These are phyloP conservation scores for Stephanodiscus minutulus DNA, from an alignment of 108 stramenopile genomes.

Conservation along the genomic window DNA sequence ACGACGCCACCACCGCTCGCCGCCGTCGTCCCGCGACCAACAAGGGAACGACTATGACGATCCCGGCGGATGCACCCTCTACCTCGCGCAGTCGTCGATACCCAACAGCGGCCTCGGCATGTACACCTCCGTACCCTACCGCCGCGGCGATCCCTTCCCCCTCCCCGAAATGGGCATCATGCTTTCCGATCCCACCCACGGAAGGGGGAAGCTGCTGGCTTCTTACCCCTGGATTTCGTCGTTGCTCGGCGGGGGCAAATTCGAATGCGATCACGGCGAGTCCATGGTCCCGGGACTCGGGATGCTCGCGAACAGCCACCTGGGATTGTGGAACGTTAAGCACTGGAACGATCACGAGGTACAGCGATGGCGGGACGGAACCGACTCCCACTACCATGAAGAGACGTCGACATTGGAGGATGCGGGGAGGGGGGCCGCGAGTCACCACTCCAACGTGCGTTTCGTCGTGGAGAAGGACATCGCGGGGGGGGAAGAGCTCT, in stretches of 20 bases:
- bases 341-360: slow-evolving; percentile 6
- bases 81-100: slow-evolving; percentile 71
- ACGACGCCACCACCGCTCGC: neutral
- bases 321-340: slow-evolving; percentile 48
- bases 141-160: neutral
- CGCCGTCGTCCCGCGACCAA: neutral
- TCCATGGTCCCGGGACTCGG: slow-evolving; percentile 54
- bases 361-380: slow-evolving; percentile 10
- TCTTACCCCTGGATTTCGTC: slow-evolving; percentile 26
- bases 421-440: slow-evolving; percentile 64
- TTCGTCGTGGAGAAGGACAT: slow-evolving; percentile 38
- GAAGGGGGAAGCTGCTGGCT: neutral
- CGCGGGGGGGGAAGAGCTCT: slow-evolving; percentile 70
- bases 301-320: slow-evolving; percentile 59
- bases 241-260: slow-evolving; percentile 7
- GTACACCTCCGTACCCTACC: slow-evolving; percentile 50
- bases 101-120: slow-evolving; percentile 70
- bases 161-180: slow-evolving; percentile 33
- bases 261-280: slow-evolving; percentile 42
- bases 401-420: slow-evolving; percentile 21
- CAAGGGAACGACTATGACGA: too few relatives aligned
- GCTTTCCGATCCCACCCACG: slow-evolving; percentile 15
- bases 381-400: slow-evolving; percentile 12
- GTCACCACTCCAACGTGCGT: slow-evolving; percentile 43
- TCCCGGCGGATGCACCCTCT: slow-evolving; percentile 53